Base-by-base conservation (phyloP, 164 flowering plant species). In the Saururus chinensis region DNA sequence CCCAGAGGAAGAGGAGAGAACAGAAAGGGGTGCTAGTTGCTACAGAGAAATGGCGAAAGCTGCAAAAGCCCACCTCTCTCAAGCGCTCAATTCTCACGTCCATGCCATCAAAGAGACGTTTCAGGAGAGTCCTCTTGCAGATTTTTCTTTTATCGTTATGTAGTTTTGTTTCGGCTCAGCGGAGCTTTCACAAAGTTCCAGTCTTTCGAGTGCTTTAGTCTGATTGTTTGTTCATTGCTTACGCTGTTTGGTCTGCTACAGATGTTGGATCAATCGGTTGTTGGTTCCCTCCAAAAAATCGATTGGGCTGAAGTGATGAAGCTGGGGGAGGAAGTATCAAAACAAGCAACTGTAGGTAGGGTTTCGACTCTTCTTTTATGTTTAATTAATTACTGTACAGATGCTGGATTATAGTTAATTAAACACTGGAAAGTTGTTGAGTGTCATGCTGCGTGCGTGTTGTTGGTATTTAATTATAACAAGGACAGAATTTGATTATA, bases 341-440 rank as follows among this genome's bases (percentile, higher is more conserved):
- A 84, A 71, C 92, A 92, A 74, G 96, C 95, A 48, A 89, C 95
- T 40, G 69, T 77, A 17, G 91, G 98, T 92, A 14, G 41, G 26
- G 25, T 24, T 10, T 42, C 14, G 49, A 42, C 17, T 1, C 49
- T 42, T 42, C 49, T 10, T 42, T 10, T 42, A 1, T 42, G 49
- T 42, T 42, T 4, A 42, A 42, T 10, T 10, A 42, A 42, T 42
- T 42, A 10, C 12, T 42, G 12, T 10, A 42, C 1, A 14, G 17
- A 14, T 10, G 1, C 14, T 14, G 12, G 49, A 10, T 42, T 42
- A 9, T 42, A 42, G 49, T 10, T 1, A 1, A 42, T 42, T 42
- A 10, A 42, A 9, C 17, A 14, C 17, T 42, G 49, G 9, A 14
- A 14, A 42, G 17, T 42, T 42, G 49, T 42, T 42, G 49, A 42